Conservation (phyloP, 495 filamentous ascomycete genomes). For the Terfezia claveryi region DNA sequence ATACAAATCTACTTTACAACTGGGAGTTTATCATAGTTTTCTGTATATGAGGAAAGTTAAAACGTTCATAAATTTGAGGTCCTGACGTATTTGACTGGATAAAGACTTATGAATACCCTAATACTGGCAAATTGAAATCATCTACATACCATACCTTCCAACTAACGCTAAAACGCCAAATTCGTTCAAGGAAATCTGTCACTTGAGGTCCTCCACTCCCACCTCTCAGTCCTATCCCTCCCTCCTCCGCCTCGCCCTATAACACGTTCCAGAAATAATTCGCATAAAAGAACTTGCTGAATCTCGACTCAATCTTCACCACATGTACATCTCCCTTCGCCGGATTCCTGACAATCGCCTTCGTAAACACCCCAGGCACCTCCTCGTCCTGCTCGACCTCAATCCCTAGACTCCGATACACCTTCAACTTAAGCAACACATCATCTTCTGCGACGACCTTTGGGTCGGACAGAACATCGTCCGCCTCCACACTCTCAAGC, state of each 20-base stretch:
- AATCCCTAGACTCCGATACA: conserved; percentile 76
- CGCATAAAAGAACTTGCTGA: conserved; percentile 77
- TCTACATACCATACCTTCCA: too few relatives aligned
- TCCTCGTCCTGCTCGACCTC: conserved; percentile 54
- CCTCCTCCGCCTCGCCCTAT: conserved; percentile 22
- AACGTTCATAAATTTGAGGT: too few relatives aligned
- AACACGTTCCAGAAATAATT: conserved; percentile 92
- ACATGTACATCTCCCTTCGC: conserved; percentile 82
- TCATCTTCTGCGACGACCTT: conserved; percentile 41
- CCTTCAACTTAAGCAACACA: conserved; percentile 47
- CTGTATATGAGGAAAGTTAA: too few relatives aligned
- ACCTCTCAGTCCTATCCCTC: background rate
- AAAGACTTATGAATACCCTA: too few relatives aligned
- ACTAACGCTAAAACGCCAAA: too few relatives aligned
- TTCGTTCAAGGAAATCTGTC: too few relatives aligned
- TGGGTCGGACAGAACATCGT: conserved; percentile 31
- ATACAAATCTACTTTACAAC: too few relatives aligned
- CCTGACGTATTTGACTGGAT: too few relatives aligned
- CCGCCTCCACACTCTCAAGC: conserved; percentile 61
- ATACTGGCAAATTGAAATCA: too few relatives aligned
- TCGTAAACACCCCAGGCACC: conserved; percentile 53
- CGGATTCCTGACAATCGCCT: conserved; percentile 66
- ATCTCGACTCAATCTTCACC: conserved; percentile 80
- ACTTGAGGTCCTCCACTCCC: background rate
- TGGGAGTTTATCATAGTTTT: too few relatives aligned